Conservation (phyloP, 169 alveolate genomes). For the Cryptosporidium sp. region DNA sequence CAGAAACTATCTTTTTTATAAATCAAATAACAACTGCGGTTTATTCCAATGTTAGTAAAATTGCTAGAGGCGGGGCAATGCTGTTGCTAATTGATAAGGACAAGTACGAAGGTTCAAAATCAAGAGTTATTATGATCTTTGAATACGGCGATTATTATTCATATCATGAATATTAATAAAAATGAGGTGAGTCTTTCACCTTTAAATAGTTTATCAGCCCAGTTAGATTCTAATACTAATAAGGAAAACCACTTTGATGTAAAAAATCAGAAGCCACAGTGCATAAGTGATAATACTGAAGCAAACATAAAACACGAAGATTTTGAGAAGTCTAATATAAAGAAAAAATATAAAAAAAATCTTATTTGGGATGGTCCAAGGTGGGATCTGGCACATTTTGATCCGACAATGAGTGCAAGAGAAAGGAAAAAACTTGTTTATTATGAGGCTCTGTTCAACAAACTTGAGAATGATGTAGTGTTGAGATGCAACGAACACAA, state of each 20-base stretch:
- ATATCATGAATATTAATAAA: conserved; percentile 10
- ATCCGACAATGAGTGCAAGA: conserved; percentile 72
- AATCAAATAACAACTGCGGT: not conserved
- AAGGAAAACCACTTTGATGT: conserved; percentile 1
- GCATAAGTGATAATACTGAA: conserved; percentile 15
- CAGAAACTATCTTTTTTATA: no score
- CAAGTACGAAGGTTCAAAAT: not conserved
- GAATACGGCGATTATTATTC: not conserved
- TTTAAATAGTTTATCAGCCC: not conserved
- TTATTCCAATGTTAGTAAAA: not conserved
- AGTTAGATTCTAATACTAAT: not conserved
- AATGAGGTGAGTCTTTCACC: conserved; percentile 17
- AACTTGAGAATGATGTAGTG: conserved; percentile 48
- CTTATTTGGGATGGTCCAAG: conserved; percentile 74
- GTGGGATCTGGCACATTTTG: conserved; percentile 75
- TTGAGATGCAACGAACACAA: conserved; percentile 24
- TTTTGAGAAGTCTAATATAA: conserved; percentile 4
- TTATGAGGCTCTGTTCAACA: conserved; percentile 57
- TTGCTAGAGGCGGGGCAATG: not conserved
- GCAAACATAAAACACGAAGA: not conserved
- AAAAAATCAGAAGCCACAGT: not conserved
- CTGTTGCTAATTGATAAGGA: not conserved
- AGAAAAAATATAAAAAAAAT: conserved; percentile 67
- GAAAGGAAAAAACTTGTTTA: conserved; percentile 56
- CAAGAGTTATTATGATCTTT: not conserved